Evolutionary conservation across 2,329 filamentous ascomycete genomes (phyloP), one percentile per base, ranked within the genome.

Genomic region (Fusarium xylarioides): DNA sequence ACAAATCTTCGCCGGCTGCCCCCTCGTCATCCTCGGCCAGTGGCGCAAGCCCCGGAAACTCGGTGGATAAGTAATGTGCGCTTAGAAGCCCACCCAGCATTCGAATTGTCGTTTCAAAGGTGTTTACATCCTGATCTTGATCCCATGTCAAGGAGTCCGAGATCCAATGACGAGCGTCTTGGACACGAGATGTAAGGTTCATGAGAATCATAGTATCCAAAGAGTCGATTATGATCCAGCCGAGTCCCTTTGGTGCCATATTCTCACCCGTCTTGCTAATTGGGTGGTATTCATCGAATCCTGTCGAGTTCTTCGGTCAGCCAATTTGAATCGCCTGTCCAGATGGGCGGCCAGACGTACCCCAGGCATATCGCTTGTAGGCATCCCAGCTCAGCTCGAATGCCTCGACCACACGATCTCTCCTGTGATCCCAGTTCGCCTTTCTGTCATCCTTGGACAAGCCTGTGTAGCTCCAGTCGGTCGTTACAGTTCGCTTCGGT

Each of bases 221-320:
- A 18, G 95, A 91, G 83, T 99, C 96, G 64, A 99, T 92, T 70
- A 99, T 98, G 78, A 98, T 98, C 96, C 97, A 99, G 35, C 96
- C 96, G 83, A 99, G 88, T 32, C 95, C 96, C 70, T 94, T 91
- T 7, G 92, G 88, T 11, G 94, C 91, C 95, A 99, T 98, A 77
- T 96, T 91, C 57, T 86, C 87, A 55, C 94, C 93, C 23, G 85
- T 90, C 80, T 96, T 96, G 11, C 93, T 91, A 34, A 95, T 84
- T 4, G 96, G 96, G 76, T 94, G 91, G 80, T 93, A 99, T 81
- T 96, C 92, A 80, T 99, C 96, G 77, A 91, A 91, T 38, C 94
- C 91, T 92, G 38, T 65, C 56, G 59, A 38, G 42, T 43, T 60
- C 38, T 75, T 68, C 18, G 58, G 74, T 82, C 66, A 85, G 79